Conservation (phyloP, 2,329 filamentous ascomycete genomes). For the Alternaria longipes region DNA sequence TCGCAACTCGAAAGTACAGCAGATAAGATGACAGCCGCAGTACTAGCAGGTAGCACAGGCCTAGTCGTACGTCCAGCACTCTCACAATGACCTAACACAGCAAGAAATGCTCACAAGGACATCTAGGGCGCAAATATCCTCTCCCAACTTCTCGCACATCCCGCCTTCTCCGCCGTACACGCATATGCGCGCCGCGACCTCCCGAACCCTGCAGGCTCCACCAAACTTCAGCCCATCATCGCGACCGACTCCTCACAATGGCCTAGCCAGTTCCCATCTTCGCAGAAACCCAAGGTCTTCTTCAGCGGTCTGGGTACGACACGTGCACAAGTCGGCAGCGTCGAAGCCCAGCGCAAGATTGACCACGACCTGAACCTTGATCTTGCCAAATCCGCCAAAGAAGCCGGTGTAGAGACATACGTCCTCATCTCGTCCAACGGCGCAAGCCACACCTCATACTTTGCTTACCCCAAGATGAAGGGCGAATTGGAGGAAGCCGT, state of each 20-base stretch:
- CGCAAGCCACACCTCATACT: slow-evolving; percentile 60
- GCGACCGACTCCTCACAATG: slow-evolving; percentile 74
- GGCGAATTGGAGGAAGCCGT: slow-evolving; percentile 84
- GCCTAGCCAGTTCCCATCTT: slow-evolving; percentile 66
- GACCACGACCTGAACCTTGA: slow-evolving; percentile 87
- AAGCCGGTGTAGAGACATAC: slow-evolving; percentile 75
- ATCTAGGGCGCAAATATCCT: slow-evolving; percentile 78
- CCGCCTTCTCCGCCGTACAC: slow-evolving; percentile 63
- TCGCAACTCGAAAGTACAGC: fast-evolving
- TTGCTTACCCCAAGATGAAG: slow-evolving; percentile 78
- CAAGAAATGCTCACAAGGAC: neutral
- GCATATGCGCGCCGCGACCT: slow-evolving; percentile 75
- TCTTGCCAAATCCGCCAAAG: slow-evolving; percentile 77
- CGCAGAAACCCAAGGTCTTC: slow-evolving; percentile 70
- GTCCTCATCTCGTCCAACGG: slow-evolving; percentile 75
- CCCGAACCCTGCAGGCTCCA: slow-evolving; percentile 56
- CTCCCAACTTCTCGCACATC: slow-evolving; percentile 64
- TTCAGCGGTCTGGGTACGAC: slow-evolving; percentile 86
- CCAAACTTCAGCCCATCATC: slow-evolving; percentile 73
- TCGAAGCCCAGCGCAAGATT: slow-evolving; percentile 84
- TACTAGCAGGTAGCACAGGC: slow-evolving; percentile 72
- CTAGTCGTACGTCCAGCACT: slow-evolving; percentile 57
- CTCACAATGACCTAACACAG: too few species aligned
- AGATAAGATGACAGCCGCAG: slow-evolving; percentile 58
- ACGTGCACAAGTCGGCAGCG: slow-evolving; percentile 73